Conservation (phyloP, 176 grass and related monocot species). For the Oryza brachyantha region DNA sequence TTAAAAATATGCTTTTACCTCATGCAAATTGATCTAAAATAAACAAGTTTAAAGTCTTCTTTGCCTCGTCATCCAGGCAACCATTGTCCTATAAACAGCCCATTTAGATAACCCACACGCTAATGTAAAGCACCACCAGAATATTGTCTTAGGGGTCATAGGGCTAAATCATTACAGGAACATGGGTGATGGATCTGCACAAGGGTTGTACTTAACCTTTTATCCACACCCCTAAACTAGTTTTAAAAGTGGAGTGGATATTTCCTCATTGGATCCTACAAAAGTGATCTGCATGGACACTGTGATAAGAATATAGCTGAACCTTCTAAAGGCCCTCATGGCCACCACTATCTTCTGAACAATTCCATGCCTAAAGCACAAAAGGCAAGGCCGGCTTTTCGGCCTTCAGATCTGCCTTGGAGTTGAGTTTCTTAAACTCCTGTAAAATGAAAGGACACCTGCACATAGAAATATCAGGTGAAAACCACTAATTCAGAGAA, state of each 20-base stretch:
- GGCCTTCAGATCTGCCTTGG: slow-evolving; percentile 14
- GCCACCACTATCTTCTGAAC: slow-evolving; percentile 17
- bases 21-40: too few species aligned
- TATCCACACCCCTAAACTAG: slow-evolving; percentile 28
- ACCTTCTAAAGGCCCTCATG: slow-evolving; percentile 32
- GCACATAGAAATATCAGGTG: background rate
- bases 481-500: background rate
- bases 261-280: slow-evolving; percentile 14
- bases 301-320: slow-evolving; percentile 4
- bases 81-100: background rate
- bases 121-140: background rate
- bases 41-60: background rate
- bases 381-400: slow-evolving; percentile 15
- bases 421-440: background rate
- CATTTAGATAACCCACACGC: background rate
- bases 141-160: background rate
- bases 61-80: background rate
- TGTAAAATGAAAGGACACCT: slow-evolving; percentile 18
- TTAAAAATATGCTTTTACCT: background rate
- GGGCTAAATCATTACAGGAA: slow-evolving; percentile 36
- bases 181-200: slow-evolving; percentile 28
- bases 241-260: slow-evolving; percentile 8
- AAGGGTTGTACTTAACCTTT: slow-evolving; percentile 35
- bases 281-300: slow-evolving; percentile 24
- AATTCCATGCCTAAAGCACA: slow-evolving; percentile 19